These are phyloP conservation scores for Puccinia brachypodii DNA, from an alignment of 1,284 basidiomycete genomes.

Conservation along the genomic window DNA sequence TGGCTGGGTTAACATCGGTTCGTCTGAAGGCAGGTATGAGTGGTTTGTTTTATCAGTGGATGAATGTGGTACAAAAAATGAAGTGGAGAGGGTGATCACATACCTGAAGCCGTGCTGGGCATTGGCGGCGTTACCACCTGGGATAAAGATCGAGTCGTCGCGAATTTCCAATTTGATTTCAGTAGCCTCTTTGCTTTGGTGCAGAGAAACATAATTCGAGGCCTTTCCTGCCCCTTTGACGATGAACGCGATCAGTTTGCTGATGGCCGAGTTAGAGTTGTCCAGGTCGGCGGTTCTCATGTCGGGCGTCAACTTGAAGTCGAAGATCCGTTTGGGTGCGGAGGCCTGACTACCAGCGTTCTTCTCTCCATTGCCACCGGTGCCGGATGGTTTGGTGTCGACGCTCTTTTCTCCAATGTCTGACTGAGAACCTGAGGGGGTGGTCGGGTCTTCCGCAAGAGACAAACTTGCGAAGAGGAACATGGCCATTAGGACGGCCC, in stretches of 20 bases:
- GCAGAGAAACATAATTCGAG: background rate
- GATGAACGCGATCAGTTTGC: slow-evolving; percentile 11
- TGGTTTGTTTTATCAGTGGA: background rate
- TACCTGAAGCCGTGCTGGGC: slow-evolving; percentile 24
- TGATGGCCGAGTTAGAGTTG: background rate
- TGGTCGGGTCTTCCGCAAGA: background rate
- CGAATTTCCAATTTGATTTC: slow-evolving; percentile 3
- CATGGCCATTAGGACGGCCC: background rate
- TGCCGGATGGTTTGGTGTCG: background rate
- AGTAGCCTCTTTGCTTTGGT: background rate
- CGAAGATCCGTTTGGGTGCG: background rate
- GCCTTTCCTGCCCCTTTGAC: slow-evolving; percentile 1
- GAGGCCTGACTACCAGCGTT: too few species aligned
- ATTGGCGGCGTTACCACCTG: background rate
- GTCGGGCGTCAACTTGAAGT: background rate
- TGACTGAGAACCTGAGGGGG: background rate
- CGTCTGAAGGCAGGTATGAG: background rate
- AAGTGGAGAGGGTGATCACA: background rate
- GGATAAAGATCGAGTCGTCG: slow-evolving; percentile 15
- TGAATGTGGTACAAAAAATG: background rate
- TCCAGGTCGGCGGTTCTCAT: slow-evolving; percentile 12
- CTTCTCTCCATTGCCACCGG: too few species aligned
- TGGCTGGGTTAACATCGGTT: background rate
- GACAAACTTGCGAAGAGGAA: background rate
- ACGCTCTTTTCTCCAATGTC: too few species aligned